Evolutionary conservation across 768 basidiomycete species (phyloP), one percentile per base, ranked within the genome.

Genomic region (Leccinum fibrillosum): DNA sequence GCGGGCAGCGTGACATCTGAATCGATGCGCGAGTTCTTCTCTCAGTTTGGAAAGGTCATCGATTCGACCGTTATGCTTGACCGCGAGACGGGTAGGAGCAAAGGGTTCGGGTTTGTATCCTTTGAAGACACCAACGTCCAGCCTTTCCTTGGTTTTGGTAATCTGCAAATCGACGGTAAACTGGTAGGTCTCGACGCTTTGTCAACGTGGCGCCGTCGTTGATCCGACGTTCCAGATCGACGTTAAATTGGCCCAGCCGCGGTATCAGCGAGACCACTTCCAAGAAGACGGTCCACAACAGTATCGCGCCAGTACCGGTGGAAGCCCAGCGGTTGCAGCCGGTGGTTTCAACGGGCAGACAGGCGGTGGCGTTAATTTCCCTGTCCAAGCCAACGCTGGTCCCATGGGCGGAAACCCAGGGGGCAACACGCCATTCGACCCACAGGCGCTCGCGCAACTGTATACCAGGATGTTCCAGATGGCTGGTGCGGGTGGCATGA

Each of bases 61-160:
- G 96, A 99, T 72, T 94, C 96, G 48, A 98, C 96, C 1, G 94
- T 99, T 64, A 99, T 98, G 97, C 81, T 97, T 64, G 97, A 99
- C 75, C 88, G 94, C 47, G 94, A 98, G 73, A 94, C 94, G 4
- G 90, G 91, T 25, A 77, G 94, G 51, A 94, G 92, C 75, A 97
- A 98, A 73, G 97, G 97, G 12, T 99, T 99, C 63, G 97, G 95
- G 0, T 99, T 99, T 69, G 92, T 98, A 11, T 96, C 94, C 0
- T 96, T 98, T 68, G 90, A 94, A 69, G 89, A 92, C 60, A 89
- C 88, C n/a, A 86, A 89, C 63, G 92, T 95, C 21, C 89, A 93
- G 60, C 88, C 88, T 37, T 90, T 94, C 70, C 85, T 99, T 50
- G 90, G 88, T 1, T 88, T 90, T 53, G 91, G 92, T 6, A 91